Conservation (phyloP, 108 stramenopile species). For the Cylindrotheca closterium region DNA sequence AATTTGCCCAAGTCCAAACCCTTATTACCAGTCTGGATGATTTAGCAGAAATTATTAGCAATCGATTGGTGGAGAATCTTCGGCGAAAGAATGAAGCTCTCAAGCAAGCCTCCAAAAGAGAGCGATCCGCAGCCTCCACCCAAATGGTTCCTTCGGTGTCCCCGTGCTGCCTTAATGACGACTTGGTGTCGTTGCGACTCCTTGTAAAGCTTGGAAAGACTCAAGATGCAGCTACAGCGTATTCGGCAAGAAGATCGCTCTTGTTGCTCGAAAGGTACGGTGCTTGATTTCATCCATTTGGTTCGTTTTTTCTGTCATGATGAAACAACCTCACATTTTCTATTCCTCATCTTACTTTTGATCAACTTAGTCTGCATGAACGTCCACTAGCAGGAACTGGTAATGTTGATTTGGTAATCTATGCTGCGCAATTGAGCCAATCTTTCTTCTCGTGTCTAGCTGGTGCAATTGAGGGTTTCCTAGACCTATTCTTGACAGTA, state of each 20-base stretch:
- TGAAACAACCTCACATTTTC: neutral
- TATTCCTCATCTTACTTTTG: neutral
- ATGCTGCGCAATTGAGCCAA: slow-evolving; percentile 82
- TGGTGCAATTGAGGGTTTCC: slow-evolving; percentile 76
- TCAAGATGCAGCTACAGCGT: slow-evolving; percentile 81
- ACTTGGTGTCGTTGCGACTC: slow-evolving; percentile 65
- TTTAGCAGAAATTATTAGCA: slow-evolving; percentile 59
- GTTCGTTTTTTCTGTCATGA: neutral
- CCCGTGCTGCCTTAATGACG: slow-evolving; percentile 76
- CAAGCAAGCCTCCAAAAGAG: slow-evolving; percentile 75
- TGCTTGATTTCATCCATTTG: neutral
- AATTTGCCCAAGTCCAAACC: slow-evolving; percentile 44
- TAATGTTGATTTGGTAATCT: slow-evolving; percentile 80
- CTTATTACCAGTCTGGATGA: slow-evolving; percentile 47
- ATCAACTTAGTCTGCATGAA: slow-evolving; percentile 59
- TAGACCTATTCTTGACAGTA: slow-evolving; percentile 67
- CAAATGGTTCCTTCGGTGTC: slow-evolving; percentile 66
- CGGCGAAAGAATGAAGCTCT: slow-evolving; percentile 84
- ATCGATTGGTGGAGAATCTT: slow-evolving; percentile 72
- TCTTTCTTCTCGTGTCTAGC: slow-evolving; percentile 85
- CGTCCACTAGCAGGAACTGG: slow-evolving; percentile 65
- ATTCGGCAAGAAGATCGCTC: slow-evolving; percentile 72
- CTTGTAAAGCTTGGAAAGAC: slow-evolving; percentile 75
- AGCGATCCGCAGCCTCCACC: slow-evolving; percentile 69
- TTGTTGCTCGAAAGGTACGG: slow-evolving; percentile 72